Base-by-base conservation (phyloP, 306 rosid genomes). In the Pterocarpus macrocarpus region DNA sequence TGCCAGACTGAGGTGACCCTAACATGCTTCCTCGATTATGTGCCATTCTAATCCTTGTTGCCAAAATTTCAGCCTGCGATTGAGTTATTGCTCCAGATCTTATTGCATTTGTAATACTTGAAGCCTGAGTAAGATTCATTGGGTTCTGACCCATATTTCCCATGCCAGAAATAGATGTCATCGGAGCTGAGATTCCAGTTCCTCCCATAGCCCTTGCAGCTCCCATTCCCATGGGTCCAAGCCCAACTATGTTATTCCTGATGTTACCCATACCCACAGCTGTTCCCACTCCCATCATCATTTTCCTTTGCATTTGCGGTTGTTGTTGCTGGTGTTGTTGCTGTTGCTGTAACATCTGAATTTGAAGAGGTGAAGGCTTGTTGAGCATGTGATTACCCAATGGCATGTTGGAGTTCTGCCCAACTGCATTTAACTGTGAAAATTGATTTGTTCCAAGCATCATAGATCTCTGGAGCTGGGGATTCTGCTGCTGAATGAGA, bases 221-320 rank as follows among this genome's bases (percentile, higher is more conserved):
- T 78, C 98, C 99, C 80, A 96, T 85, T 47, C 90, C 94, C 88
- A 90, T 89, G 67, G 89, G 86, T 17, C 94, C 83, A 75, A 93
- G 90, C 32, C 99, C 99, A 61, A 83, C 95, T 82, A 95, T 83
- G 90, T 77, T 91, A 81, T 88, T 90, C 69, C 94, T 89, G 44
- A 91, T 67, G 81, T 81, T 88, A 65, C 89, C 77, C 85, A 92
- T 81, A 75, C 93, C 92, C 76, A 90, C 80, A 84, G 94, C 74
- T 11, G 91, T 32, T 81, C 95, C 97, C 73, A 92, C 83, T 47
- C 98, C 99, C 94, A 96, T 85, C 84, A 93, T 82, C 91, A 93
- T 87, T 91, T 89, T 93, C 85, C 98, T 87, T 80, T 90, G 98
- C 88, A 93, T 45, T 78, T 88, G 98, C 8, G 93, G 87, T 67